These are phyloP conservation scores for Vitis hybrid DNA, from an alignment of 177 flowering plant genomes.

Conservation along the genomic window DNA sequence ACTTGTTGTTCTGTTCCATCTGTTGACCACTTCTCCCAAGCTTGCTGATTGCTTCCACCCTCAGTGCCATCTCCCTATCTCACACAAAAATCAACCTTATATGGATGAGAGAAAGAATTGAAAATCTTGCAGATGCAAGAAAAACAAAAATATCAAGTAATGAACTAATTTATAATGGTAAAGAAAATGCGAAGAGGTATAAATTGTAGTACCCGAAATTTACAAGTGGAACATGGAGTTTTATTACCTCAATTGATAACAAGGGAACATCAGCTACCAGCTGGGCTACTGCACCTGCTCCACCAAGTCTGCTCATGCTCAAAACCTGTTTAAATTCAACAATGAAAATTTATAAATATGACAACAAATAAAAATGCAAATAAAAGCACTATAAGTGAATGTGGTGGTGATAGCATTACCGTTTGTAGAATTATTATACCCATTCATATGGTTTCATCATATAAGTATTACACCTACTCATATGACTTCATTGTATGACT, in stretches of 20 bases:
- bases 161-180: neutral
- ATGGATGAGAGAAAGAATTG: neutral
- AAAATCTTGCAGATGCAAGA: neutral
- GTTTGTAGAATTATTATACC: neutral
- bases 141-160: neutral
- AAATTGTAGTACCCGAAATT: too few species aligned
- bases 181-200: neutral
- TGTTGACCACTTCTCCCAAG: slow-evolving; percentile 65
- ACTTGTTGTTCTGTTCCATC: slow-evolving; percentile 69
- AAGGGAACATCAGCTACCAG: slow-evolving; percentile 82
- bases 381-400: neutral
- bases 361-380: neutral
- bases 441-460: neutral
- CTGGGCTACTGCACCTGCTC: slow-evolving; percentile 84
- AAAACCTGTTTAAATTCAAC: slow-evolving; percentile 53
- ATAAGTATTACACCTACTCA: too few species aligned
- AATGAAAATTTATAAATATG: neutral
- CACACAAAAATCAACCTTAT: neutral
- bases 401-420: neutral
- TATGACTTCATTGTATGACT: slow-evolving; percentile 2
- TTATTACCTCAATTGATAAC: slow-evolving; percentile 67
- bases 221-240: neutral
- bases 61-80: slow-evolving; percentile 42
- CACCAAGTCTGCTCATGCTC: slow-evolving; percentile 94
- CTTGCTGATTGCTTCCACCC: slow-evolving; percentile 35